Evolutionary conservation across 495 filamentous ascomycete genomes (phyloP), one percentile per base, ranked within the genome.

Genomic region (Podospora sp.): DNA sequence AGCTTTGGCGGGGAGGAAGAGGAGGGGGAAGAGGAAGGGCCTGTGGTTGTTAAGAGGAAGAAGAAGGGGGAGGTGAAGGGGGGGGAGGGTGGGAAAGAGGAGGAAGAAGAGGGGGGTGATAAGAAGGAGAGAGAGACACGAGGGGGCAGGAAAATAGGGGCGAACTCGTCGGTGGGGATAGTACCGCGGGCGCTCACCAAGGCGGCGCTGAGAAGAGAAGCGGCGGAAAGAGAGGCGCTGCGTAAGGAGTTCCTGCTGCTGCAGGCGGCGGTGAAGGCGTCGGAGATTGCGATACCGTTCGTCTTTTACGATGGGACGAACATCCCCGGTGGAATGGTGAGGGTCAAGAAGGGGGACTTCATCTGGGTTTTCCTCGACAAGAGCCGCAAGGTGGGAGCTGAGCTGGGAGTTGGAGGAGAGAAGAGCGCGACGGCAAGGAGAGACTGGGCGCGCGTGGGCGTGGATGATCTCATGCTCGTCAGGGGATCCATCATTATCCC

Each of bases 221-320:
- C 92, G 9, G 87, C 91, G 65, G 89, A 92, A 65, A 84, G 92
- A 60, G 95, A 99, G 68, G 81, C 87, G 49, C 78, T 97, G 51
- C 88, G 94, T 11, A 92, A 92, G 67, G 91, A 97, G 71, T 99
- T 97, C 70, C 68, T 96, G 33, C 78, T 78, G 9, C 85, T 94
- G 72, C 95, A 97, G 76, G 92, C 96, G 57, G 87, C 88, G 1
- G 90, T 98, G 64, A 97, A 96, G 80, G 87, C 87, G 36, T 92
- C 93, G 25, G 93, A 97, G 73, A 92, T 99, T 22, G 81, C 90
- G 50, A 92, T 99, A 3, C 95, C 95, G 0, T 99, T 99, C 78
- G 92, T 97, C 24, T 98, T 99, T 74, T 98, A 97, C 78, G 96
- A 99, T 66, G 95, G 95, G n/a, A 96, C 92, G 4, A 94, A 95